Conservation (phyloP, 345 rosid species). For the Geranium brycei region DNA sequence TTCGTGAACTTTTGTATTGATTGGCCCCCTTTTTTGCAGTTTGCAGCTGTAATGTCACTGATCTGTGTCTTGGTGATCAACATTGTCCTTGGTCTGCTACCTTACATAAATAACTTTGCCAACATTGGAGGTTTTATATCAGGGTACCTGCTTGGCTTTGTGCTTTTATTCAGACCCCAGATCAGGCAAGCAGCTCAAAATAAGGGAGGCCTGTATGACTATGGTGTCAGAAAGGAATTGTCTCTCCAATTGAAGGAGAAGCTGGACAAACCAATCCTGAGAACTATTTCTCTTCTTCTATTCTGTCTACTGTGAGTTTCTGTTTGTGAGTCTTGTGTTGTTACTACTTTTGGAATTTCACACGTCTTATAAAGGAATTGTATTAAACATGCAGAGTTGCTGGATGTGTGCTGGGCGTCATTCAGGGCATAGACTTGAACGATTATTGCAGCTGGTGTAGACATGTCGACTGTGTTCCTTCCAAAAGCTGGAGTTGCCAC, state of each 20-base stretch:
- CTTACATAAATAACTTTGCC: slow-evolving; percentile 54
- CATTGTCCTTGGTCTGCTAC: slow-evolving; percentile 60
- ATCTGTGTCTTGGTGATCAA: slow-evolving; percentile 33
- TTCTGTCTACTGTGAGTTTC: slow-evolving; percentile 48
- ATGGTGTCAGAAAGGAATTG: slow-evolving; percentile 18
- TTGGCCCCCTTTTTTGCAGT: slow-evolving; percentile 35
- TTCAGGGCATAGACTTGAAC: slow-evolving; percentile 42
- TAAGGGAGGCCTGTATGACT: slow-evolving; percentile 37
- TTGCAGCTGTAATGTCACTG: slow-evolving; percentile 40
- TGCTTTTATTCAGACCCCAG: slow-evolving; percentile 49
- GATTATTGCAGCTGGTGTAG: slow-evolving; percentile 58
- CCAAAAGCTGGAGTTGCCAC: slow-evolving; percentile 62
- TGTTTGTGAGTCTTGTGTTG: background rate
- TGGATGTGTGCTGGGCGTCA: slow-evolving; percentile 36
- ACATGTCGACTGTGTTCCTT: slow-evolving; percentile 56
- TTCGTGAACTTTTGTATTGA: background rate
- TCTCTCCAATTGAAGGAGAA: slow-evolving; percentile 38
- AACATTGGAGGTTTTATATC: slow-evolving; percentile 68
- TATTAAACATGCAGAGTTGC: slow-evolving; percentile 25
- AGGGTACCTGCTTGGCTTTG: slow-evolving; percentile 66
- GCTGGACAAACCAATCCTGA: slow-evolving; percentile 56
- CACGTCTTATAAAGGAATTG: slow-evolving; percentile 3
- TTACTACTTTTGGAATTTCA: background rate
- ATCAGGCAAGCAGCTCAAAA: slow-evolving; percentile 27
- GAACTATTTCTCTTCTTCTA: slow-evolving; percentile 42